Base-by-base conservation (phyloP, 2,329 filamentous ascomycete species). In the Aureobasidium sp. region DNA sequence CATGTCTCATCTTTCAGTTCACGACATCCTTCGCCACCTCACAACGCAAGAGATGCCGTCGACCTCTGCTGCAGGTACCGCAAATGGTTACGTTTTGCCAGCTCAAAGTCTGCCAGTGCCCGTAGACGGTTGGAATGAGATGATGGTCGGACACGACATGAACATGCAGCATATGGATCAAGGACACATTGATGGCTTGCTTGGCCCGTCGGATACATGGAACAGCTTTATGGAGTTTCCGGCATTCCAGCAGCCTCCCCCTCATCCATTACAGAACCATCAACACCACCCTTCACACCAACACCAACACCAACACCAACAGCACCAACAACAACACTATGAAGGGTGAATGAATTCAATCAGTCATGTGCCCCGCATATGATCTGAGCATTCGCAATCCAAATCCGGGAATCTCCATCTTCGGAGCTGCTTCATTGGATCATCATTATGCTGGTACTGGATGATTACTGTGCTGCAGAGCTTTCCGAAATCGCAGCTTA, bases 211-310 rank as follows among this genome's bases (percentile, higher is more conserved):
- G 7, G 55, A 48, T 13, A 59, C 55, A 1, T 59, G 55, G 55
- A 44, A 59, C 42, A 39, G 44, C 27, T 47, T 59, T 17, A 59
- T 59, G 55, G 55, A 59, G 55, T 48, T 59, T 12, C 53, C 53
- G 3, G 15, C 53, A 10, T 57, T 57, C 27, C 53, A 46, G 12
- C 47, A n/a, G 8, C 4, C 47, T 20, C 20, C 20, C 20, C 20
- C 20, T 20, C 20, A 20, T 20, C 20, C 20, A 20, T 20, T 20
- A 20, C 47, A 20, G 9, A 29, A 50, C 26, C 47, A 50, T n/a
- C 26, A 29, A 2, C 46, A 48, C 12, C 27, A 48, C 15, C 44
- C 20, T 20, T 20, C 20, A 29, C 23, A 27, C 5, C 44, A 47
- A 29, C 26, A 47, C 12, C 44, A 47, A 15, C 42, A 46, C 10